A percentile compares a stretch with the other conserved stretches of the same genome.
Evolutionary conservation across 345 rosid genomes (phyloP).

Genomic region (Firmiana major): DNA sequence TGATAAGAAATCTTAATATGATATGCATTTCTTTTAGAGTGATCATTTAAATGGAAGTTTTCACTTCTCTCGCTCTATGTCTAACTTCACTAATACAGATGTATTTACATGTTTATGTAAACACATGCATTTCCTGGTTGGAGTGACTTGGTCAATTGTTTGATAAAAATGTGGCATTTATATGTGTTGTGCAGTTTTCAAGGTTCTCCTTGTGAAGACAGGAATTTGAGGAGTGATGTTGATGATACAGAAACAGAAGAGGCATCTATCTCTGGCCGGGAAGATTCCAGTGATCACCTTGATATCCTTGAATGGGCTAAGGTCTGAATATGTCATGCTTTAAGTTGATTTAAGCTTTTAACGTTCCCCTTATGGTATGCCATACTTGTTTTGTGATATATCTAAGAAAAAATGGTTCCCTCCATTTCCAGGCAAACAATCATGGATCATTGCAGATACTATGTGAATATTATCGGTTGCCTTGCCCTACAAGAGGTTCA

Average conservation of each 20-base stretch:
- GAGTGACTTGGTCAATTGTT: not conserved
- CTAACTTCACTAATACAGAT: not conserved
- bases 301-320: constrained; percentile 93
- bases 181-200: constrained; percentile 54
- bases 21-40: not conserved
- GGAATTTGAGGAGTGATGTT: constrained; percentile 53
- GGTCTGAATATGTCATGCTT: constrained; percentile 41
- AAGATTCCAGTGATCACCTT: constrained; percentile 55
- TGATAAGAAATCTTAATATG: not conserved
- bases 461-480: constrained; percentile 64
- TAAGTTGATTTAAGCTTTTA: constrained; percentile 12
- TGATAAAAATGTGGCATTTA: constrained; percentile 1
- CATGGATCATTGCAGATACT: constrained; percentile 79
- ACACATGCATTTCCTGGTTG: not conserved
- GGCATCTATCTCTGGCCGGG: constrained; percentile 85
- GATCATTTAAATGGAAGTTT: not conserved
- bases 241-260: constrained; percentile 81
- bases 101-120: not conserved
- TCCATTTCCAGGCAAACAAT: constrained; percentile 54
- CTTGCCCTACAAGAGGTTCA: constrained; percentile 71
- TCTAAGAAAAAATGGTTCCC: constrained; percentile 10
- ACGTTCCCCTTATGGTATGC: not conserved
- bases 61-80: not conserved
- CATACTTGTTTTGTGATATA: not conserved
- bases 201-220: constrained; percentile 69